Percentiles rank a stretch among this genome's conserved stretches.
Conservation (phyloP, 192 early-diverging fungal genomes). For the Allomyces macrogynus region DNA sequence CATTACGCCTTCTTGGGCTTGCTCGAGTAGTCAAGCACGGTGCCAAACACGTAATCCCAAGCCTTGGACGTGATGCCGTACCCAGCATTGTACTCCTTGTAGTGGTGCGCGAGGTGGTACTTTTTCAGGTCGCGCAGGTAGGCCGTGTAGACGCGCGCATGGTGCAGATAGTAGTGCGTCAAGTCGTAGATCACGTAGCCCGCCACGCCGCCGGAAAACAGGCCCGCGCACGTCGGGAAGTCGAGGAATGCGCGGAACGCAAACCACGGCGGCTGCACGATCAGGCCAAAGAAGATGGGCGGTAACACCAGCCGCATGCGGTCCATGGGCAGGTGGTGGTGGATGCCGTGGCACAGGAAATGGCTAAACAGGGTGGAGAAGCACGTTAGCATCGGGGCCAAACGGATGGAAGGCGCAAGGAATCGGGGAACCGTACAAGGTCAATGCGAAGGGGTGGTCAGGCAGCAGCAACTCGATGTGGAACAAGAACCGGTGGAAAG, state of each 20-base stretch:
- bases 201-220: slow-evolving; percentile 47
- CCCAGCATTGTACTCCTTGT: slow-evolving; percentile 67
- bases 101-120: slow-evolving; percentile 90
- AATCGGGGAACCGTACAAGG: slow-evolving; percentile 5
- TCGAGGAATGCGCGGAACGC: slow-evolving; percentile 37
- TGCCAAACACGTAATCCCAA: slow-evolving; percentile 70
- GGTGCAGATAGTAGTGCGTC: slow-evolving; percentile 88
- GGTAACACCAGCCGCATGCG: slow-evolving; percentile 88
- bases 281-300: slow-evolving; percentile 15
- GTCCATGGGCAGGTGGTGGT: slow-evolving; percentile 94
- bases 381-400: too few relatives aligned
- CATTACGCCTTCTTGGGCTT: background rate
- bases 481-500: slow-evolving; percentile 80
- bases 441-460: slow-evolving; percentile 54
- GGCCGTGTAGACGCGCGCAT: slow-evolving; percentile 47
- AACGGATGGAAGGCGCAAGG: too few relatives aligned
- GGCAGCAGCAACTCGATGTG: slow-evolving; percentile 77
- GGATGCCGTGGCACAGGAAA: slow-evolving; percentile 87
- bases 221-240: slow-evolving; percentile 36
- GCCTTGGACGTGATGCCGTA: slow-evolving; percentile 80
- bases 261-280: slow-evolving; percentile 8
- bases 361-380: slow-evolving; percentile 19
- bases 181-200: slow-evolving; percentile 87
- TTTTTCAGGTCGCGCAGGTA: slow-evolving; percentile 76
- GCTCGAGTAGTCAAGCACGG: slow-evolving; percentile 19